Base-by-base conservation (phyloP, 371 early-diverging fungal genomes). In the Phascolomyces articulosus region DNA sequence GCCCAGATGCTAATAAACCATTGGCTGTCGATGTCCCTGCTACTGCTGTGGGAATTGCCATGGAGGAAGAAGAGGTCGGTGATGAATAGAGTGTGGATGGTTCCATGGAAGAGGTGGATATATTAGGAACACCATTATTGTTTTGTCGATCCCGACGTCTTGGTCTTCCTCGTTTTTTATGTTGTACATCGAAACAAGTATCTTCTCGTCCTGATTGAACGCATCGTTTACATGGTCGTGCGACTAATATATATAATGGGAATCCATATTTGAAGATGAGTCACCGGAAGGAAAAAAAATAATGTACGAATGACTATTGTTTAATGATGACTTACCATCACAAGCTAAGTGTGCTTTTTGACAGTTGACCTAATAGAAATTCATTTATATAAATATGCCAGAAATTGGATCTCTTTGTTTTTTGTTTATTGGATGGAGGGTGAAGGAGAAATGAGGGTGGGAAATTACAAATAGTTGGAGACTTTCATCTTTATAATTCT, bases 121-220 rank as follows among this genome's bases (percentile, higher is more conserved):
- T n/a, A 24, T 29, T n/a, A n/a, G n/a, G n/a, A n/a, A n/a, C n/a
- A n/a, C n/a, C n/a, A n/a, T n/a, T n/a, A n/a, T n/a, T n/a, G n/a
- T n/a, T 38, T 9, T 55, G 55, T 29, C 38, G 60, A 55, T 86
- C 88, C 48, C 86, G 85, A 18, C 89, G 74, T 68, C 88, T 91
- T 34, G 91, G 93, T 29, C 93, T 81, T 23, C 93, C 93, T 62
- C 93, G 83, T 69, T 91, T 91, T 66, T 91, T 93, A 75, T 91
- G 91, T 67, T 90, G 86, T 53, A 90, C 90, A 66, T 93, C 93
- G 41, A 85, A 77, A 62, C 93, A 93, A 24, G 87, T 86, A 55
- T 89, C 90, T 60, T 83, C 79, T 67, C 87, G 89, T 49, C 87
- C 87, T 16, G 89, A 67, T 3, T 87, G 79, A 13, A 90, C 72